Evolutionary conservation across 1,284 basidiomycete species (phyloP), one percentile per base, ranked within the genome.

Genomic region (Tilletia caries): DNA sequence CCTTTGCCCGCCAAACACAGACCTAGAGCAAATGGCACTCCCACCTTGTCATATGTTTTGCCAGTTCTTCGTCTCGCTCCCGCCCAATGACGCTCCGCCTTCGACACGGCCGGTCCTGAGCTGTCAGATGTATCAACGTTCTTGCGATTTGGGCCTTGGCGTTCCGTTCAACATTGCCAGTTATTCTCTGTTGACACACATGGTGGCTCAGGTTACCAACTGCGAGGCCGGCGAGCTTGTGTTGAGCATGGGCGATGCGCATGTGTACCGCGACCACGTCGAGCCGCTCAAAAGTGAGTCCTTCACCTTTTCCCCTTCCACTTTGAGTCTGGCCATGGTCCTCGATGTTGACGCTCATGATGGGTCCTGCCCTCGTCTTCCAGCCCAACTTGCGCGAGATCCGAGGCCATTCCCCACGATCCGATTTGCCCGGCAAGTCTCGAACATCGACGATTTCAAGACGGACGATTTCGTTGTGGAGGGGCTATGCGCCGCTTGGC

Each of bases 1-100:
- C 37, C 2, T 41, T 41, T 15, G 37, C 37, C 37, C 37, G 37
- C 37, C 37, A 6, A 41, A 41, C 37, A 29, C 68, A 95, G 95
- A 96, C 84, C 91, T 98, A 34, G 87, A 89, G 0, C 86, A 89
- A 60, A 98, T 98, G 95, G 96, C 96, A 0, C 89, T 98, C 0
- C 96, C 95, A 0, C 95, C 95, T 0, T 98, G 95, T 84, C 96
- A 98, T 85, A 91, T 98, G 89, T 91, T 98, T 83, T 96, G 93
- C 85, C 95, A 98, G 82, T 98, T 98, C 87, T 98, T 93, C 86
- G 95, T 98, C 44, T 91, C 92, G 76, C 89, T 95, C 37, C 90
- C 92, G 0, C 84, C 88, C 10, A 78, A 86, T 1, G 48, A 46
- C 52, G 67, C 64, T 3, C n/a, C 34, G 12, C 48, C 64, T 52